A percentile compares a stretch with the other conserved stretches of the same genome.
phyloP scores from a whole-genome alignment of 2,329 filamentous ascomycete genomes.

The Chaetomiaceae sp. region DNA sequence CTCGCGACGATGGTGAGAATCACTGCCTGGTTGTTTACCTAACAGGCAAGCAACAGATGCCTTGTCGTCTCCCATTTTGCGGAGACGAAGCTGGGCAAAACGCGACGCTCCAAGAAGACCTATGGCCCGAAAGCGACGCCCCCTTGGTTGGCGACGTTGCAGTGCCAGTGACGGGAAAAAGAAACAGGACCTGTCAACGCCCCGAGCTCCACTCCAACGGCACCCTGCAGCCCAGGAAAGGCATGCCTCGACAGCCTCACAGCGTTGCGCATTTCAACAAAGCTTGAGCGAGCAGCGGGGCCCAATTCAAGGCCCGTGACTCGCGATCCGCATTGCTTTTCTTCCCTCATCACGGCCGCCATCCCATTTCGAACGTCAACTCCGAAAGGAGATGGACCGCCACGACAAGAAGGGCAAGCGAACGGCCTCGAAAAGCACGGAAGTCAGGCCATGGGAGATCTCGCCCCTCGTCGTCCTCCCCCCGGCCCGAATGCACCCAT shows the following conservation, averaged over 20 bases:
- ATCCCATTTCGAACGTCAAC: constrained; percentile 10
- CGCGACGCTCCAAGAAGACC: constrained; percentile 1
- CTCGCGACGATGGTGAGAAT: constrained; percentile 16
- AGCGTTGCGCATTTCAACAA: not conserved
- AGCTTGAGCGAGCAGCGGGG: not conserved
- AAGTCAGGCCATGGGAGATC: constrained; percentile 3
- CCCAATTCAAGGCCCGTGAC: constrained; percentile 10
- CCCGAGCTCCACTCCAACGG: constrained; percentile 8
- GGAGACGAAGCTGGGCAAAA: constrained; percentile 1
- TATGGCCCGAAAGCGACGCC: constrained; percentile 9
- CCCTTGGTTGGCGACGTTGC: constrained; percentile 15
- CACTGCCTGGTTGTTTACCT: constrained; percentile 10
- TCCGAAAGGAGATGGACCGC: not conserved
- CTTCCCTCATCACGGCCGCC: constrained; percentile 14
- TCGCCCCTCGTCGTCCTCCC: not conserved
- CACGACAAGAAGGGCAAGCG: not conserved
- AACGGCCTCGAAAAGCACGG: not conserved
- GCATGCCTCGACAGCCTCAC: constrained; percentile 2
- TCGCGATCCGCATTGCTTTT: constrained; percentile 2
- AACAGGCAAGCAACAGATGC: constrained; percentile 1
- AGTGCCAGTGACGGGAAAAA: constrained; percentile 12
- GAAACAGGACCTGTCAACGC: constrained; percentile 13
- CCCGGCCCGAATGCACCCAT: constrained; percentile 10
- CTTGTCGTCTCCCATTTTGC: constrained; percentile 6
- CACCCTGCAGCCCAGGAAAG: constrained; percentile 14